These are phyloP conservation scores for Botrytis byssoidea DNA, from an alignment of 2,329 filamentous ascomycete species.

Conservation along the genomic window DNA sequence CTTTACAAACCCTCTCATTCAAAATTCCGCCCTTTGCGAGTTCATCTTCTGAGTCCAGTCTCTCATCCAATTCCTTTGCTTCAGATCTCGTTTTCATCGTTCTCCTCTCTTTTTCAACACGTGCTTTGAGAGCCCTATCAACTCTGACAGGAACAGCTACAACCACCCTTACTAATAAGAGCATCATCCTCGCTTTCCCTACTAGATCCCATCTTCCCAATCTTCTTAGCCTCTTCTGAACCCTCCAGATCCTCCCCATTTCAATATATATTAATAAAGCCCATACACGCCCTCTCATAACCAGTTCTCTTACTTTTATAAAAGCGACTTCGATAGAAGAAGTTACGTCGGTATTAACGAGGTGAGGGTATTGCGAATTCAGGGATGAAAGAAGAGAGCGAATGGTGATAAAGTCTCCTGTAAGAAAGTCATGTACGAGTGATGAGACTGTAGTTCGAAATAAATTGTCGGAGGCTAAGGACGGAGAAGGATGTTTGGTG, in stretches of 20 bases:
- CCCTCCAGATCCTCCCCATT: slow-evolving; percentile 42
- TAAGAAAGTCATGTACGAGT: slow-evolving; percentile 43
- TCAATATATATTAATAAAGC: slow-evolving; percentile 43
- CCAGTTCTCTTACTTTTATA: slow-evolving; percentile 40
- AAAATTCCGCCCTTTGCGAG: slow-evolving; percentile 39
- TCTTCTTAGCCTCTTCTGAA: slow-evolving; percentile 42
- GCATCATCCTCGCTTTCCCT: slow-evolving; percentile 40
- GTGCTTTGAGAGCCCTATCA: slow-evolving; percentile 41
- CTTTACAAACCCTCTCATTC: slow-evolving; percentile 42
- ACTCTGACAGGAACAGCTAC: slow-evolving; percentile 44
- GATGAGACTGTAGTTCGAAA: slow-evolving; percentile 42
- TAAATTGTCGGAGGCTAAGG: background rate
- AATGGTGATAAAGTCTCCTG: slow-evolving; percentile 42
- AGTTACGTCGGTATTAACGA: slow-evolving; percentile 41
- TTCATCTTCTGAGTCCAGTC: slow-evolving; percentile 28
- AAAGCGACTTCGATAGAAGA: slow-evolving; percentile 41
- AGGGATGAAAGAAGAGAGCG: slow-evolving; percentile 40
- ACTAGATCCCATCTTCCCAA: slow-evolving; percentile 43
- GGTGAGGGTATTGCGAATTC: slow-evolving; percentile 41
- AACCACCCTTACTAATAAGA: slow-evolving; percentile 42
- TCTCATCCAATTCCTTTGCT: slow-evolving; percentile 35
- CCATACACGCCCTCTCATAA: slow-evolving; percentile 42
- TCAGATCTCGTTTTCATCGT: slow-evolving; percentile 41
- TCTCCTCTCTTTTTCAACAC: slow-evolving; percentile 42
- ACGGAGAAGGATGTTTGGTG: slow-evolving; percentile 39